Evolutionary conservation across 108 stramenopile genomes (phyloP).

Genomic region (Cyclotella sp.): DNA sequence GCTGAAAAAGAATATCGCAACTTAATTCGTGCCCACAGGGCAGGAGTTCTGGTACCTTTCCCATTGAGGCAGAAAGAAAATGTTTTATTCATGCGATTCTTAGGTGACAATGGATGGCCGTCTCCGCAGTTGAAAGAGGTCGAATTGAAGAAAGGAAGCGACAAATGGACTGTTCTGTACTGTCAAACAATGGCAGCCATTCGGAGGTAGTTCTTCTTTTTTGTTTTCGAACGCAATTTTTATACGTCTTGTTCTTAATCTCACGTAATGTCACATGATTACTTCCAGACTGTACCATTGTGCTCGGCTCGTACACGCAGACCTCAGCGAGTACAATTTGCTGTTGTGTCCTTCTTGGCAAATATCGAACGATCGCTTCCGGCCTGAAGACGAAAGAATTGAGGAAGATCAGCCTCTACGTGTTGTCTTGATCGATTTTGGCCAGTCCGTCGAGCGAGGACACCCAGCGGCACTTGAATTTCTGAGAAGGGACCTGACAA

Average conservation of each 20-base stretch:
- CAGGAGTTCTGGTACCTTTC: constrained; percentile 71
- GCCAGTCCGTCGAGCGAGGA: constrained; percentile 72
- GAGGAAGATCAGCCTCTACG: constrained; percentile 57
- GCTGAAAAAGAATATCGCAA: constrained; percentile 89
- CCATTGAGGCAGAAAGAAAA: constrained; percentile 76
- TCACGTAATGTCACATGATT: neutral
- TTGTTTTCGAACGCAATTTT: neutral
- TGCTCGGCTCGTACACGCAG: constrained; percentile 78
- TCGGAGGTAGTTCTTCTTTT: constrained; percentile 35
- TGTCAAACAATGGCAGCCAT: constrained; percentile 73
- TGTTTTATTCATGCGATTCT: constrained; percentile 81
- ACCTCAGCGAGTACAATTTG: constrained; percentile 86
- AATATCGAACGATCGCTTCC: constrained; percentile 31
- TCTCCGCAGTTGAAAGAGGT: constrained; percentile 79
- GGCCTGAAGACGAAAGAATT: constrained; percentile 7
- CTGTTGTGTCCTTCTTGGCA: constrained; percentile 64
- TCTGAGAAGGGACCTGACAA: constrained; percentile 63
- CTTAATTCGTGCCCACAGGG: constrained; percentile 68
- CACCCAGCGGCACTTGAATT: constrained; percentile 64
- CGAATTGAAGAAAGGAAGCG: constrained; percentile 65
- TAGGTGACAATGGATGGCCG: constrained; percentile 87
- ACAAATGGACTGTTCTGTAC: constrained; percentile 70
- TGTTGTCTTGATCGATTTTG: constrained; percentile 84
- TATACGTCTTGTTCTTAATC: neutral
- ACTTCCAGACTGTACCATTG: constrained; percentile 53